Percentiles rank a stretch among this genome's conserved stretches.
Evolutionary conservation across 1,139 yeast species (phyloP).

Genomic region (Suhomyces guaymorum): DNA sequence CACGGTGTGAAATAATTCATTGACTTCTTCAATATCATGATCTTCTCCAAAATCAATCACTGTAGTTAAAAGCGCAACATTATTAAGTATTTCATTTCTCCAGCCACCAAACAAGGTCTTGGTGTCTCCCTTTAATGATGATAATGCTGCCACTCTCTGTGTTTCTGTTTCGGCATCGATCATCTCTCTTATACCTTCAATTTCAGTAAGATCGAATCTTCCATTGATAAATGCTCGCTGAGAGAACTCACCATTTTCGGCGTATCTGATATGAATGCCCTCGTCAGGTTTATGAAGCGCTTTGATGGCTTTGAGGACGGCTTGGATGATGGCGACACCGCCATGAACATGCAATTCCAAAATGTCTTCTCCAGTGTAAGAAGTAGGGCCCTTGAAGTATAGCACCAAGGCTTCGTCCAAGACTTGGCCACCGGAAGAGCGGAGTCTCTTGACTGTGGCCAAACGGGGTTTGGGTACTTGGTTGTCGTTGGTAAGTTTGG

Average conservation of each 20-base stretch:
- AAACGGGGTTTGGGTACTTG: conserved; percentile 49
- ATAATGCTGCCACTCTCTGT: conserved; percentile 74
- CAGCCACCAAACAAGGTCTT: conserved; percentile 57
- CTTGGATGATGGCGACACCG: conserved; percentile 78
- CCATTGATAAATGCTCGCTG: conserved; percentile 77
- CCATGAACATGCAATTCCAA: conserved; percentile 92
- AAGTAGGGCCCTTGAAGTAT: conserved; percentile 70
- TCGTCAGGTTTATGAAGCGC: conserved; percentile 44
- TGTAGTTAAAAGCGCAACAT: conserved; percentile 79
- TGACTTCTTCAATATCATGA: conserved; percentile 71
- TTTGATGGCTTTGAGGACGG: conserved; percentile 67
- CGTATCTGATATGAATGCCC: conserved; percentile 62
- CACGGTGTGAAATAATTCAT: conserved; percentile 52
- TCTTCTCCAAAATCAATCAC: conserved; percentile 96
- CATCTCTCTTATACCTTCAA: conserved; percentile 86
- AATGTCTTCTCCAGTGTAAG: conserved; percentile 91
- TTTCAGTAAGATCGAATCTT: conserved; percentile 69
- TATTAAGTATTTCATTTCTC: conserved; percentile 65
- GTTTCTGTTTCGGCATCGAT: conserved; percentile 94
- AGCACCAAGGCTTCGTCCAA: conserved; percentile 78
- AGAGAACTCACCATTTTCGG: conserved; percentile 93
- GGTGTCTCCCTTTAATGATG: conserved; percentile 71
- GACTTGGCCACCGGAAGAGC: conserved; percentile 41
- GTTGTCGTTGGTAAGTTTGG: conserved; percentile 48
- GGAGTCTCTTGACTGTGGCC: conserved; percentile 59